Evolutionary conservation across 2,329 filamentous ascomycete species (phyloP).

Genomic region (Ceratocystis variospora): DNA sequence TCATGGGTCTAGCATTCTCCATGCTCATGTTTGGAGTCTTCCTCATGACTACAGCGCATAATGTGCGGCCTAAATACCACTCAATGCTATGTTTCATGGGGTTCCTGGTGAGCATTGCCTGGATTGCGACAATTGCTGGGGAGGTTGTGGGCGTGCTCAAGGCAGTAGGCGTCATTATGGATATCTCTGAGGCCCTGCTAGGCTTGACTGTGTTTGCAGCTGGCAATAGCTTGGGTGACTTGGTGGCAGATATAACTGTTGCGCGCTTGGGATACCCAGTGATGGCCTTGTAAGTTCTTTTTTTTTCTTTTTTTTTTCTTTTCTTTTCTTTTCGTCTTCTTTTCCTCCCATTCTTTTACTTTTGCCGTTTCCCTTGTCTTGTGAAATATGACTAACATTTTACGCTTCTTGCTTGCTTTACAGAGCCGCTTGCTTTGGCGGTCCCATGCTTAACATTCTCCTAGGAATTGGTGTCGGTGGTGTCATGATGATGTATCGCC

Average conservation of each 20-base stretch:
- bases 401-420: background rate
- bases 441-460: constrained; percentile 93
- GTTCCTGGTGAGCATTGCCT: constrained; percentile 81
- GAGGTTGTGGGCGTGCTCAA: constrained; percentile 94
- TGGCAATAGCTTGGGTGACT: constrained; percentile 84
- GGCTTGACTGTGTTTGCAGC: constrained; percentile 93
- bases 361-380: background rate
- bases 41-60: constrained; percentile 52
- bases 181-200: constrained; percentile 87
- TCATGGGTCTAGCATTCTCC: constrained; percentile 56
- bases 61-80: constrained; percentile 57
- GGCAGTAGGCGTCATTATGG: constrained; percentile 76
- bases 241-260: constrained; percentile 90
- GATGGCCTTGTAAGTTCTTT: constrained; percentile 58
- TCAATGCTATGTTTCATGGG: constrained; percentile 74
- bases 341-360: background rate
- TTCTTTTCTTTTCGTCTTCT: background rate
- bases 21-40: constrained; percentile 52
- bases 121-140: constrained; percentile 91
- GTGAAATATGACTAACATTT: background rate
- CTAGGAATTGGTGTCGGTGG: constrained; percentile 88
- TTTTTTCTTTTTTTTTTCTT: background rate
- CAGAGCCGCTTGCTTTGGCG: constrained; percentile 87
- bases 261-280: constrained; percentile 87
- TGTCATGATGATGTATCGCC: constrained; percentile 67